Percentiles rank a stretch among this genome's conserved stretches.
These are phyloP conservation scores for Klebsormidium nitens DNA, from an alignment of 139 green algal species.

Conservation along the genomic window DNA sequence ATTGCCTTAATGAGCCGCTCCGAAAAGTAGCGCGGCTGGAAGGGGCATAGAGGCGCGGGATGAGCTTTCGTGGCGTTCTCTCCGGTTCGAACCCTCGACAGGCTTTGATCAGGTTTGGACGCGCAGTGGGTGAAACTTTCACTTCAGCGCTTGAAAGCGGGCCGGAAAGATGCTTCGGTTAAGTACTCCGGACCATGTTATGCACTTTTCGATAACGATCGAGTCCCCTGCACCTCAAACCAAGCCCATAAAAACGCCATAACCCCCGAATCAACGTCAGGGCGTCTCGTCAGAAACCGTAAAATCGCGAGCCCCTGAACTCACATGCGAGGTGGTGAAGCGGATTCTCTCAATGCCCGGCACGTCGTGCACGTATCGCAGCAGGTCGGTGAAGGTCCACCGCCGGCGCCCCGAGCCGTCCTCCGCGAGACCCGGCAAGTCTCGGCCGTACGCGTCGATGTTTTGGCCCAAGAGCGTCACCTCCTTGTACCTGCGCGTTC, in stretches of 20 bases:
- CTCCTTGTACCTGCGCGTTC: constrained; percentile 88
- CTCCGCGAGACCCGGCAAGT: constrained; percentile 60
- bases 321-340: constrained; percentile 78
- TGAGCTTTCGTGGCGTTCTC: too few relatives aligned
- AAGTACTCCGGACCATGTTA: too few relatives aligned
- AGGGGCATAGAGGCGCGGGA: background rate
- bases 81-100: too few relatives aligned
- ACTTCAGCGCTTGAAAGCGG: too few relatives aligned
- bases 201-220: too few relatives aligned
- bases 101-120: too few relatives aligned
- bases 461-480: constrained; percentile 97
- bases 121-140: too few relatives aligned
- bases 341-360: constrained; percentile 90
- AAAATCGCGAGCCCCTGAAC: constrained; percentile 3
- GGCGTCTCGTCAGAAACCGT: too few relatives aligned
- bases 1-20: constrained; percentile 85
- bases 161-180: too few relatives aligned
- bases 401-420: constrained; percentile 60
- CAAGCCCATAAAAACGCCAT: too few relatives aligned
- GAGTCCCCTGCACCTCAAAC: too few relatives aligned
- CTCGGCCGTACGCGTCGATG: constrained; percentile 91
- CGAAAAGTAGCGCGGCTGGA: constrained; percentile 86
- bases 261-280: too few relatives aligned
- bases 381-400: constrained; percentile 92
- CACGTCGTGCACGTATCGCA: constrained; percentile 78